phyloP scores from a whole-genome alignment of 1,284 basidiomycete genomes.

The Ganoderma lucidum region DNA sequence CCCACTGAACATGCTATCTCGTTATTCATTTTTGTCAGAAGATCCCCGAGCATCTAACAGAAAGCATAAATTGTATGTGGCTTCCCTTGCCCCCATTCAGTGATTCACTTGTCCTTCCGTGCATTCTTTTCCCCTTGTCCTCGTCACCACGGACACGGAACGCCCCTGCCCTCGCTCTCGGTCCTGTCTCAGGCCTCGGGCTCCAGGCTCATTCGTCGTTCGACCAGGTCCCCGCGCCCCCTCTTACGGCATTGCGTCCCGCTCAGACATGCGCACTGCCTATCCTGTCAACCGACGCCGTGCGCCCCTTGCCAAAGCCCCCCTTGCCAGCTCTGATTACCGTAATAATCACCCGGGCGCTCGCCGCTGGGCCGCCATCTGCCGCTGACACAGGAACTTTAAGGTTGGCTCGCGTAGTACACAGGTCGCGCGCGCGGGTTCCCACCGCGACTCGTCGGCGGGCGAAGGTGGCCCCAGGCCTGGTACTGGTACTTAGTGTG shows the following conservation, averaged over 20 bases:
- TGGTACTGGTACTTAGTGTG: too few relatives aligned
- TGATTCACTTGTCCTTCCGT: background rate
- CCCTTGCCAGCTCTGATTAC: background rate
- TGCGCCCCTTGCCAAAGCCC: background rate
- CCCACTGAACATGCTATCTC: background rate
- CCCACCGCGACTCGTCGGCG: background rate
- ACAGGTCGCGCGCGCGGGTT: background rate
- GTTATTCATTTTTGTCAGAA: conserved; percentile 5
- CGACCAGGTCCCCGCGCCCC: background rate
- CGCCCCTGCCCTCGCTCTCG: background rate
- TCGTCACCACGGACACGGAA: conserved; percentile 1
- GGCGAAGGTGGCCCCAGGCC: background rate
- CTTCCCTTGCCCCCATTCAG: background rate
- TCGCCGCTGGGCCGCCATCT: background rate
- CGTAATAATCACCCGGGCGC: background rate
- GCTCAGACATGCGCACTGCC: conserved; percentile 1
- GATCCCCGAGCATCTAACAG: conserved; percentile 11
- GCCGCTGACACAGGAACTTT: background rate
- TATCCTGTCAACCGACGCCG: background rate
- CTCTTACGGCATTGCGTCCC: background rate
- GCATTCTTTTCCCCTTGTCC: background rate
- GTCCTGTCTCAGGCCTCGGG: background rate
- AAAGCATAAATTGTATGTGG: conserved; percentile 1
- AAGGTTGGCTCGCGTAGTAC: background rate
- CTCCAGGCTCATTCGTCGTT: background rate